A percentile compares a stretch with the other conserved stretches of the same genome.
Conservation (phyloP, 169 alveolate genomes). For the Cryptosporidium sp. region DNA sequence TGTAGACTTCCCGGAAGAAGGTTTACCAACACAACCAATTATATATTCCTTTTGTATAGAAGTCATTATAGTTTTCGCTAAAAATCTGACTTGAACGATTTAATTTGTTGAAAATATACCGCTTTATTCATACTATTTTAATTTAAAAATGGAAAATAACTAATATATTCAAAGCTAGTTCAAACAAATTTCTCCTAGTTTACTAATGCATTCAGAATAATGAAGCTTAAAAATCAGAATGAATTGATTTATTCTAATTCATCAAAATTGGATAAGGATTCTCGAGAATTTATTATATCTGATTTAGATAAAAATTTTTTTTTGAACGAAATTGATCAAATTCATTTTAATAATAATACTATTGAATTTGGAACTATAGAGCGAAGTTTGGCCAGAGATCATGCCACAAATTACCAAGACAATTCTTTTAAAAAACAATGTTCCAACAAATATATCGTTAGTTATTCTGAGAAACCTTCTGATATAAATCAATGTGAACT, state of each 20-base stretch:
- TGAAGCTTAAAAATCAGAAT: background rate
- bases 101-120: background rate
- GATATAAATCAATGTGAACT: background rate
- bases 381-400: background rate
- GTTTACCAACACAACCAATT: constrained; percentile 84
- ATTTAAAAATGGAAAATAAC: background rate
- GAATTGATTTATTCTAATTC: background rate
- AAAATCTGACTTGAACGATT: background rate
- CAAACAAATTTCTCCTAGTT: background rate
- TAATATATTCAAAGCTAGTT: too few relatives aligned
- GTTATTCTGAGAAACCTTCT: background rate
- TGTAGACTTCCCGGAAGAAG: constrained; percentile 83
- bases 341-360: background rate
- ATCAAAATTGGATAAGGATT: background rate
- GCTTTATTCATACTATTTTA: background rate
- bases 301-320: background rate
- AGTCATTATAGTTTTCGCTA: background rate
- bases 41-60: constrained; percentile 78
- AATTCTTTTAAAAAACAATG: background rate
- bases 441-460: background rate
- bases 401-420: background rate
- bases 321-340: background rate
- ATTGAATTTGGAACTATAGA: background rate
- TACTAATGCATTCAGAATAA: background rate
- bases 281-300: background rate